Base-by-base conservation (phyloP, 441 rosid genomes). In the Pelargonium fulgidum region DNA sequence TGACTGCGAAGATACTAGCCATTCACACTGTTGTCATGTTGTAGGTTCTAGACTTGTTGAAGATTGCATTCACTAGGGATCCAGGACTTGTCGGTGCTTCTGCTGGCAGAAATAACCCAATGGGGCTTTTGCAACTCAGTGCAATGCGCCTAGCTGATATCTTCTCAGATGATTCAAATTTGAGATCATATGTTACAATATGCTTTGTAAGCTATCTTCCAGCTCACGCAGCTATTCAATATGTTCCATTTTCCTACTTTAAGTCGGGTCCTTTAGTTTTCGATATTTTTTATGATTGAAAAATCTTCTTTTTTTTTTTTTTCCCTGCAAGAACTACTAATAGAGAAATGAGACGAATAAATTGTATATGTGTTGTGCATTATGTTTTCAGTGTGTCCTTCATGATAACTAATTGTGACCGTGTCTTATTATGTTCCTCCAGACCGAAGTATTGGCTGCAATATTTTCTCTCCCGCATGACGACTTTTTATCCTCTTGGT, bases 81-180 rank as follows among this genome's bases (percentile, higher is more conserved):
- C 82, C 85, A 80, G 83, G 81, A 72, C 81, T 77, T 47, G 77
- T 69, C 68, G 66, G 62, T 22, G 26, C 83, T 68, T 41, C 81
- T 74, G 76, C 86, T 52, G 85, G 67, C 68, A 80, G 77, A 76
- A 76, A 72, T 73, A 79, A 81, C 67, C 97, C 96, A 58, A 79
- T 73, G 80, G 99, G 99, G 62, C 88, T 90, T 74, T 84, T 95
- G 76, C 90, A 83, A 77, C 97, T 92, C 71, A 95, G 91, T 81
- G 92, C 99, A 52, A 80, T 95, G 97, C 95, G 97, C 68, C 80
- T 95, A 64, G 92, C 95, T 73, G 99, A 95, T 70, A 84, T 90
- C 75, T 84, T 95, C 77, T 87, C 99, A 0, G 99, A 95, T 77
- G 99, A 95, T 81, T 90, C 99, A 70, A 92, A 90, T 72, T 88